Evolutionary conservation across 2,329 filamentous ascomycete species (phyloP), one percentile per base, ranked within the genome.

Genomic region (Fusarium pseudoanthophilum): DNA sequence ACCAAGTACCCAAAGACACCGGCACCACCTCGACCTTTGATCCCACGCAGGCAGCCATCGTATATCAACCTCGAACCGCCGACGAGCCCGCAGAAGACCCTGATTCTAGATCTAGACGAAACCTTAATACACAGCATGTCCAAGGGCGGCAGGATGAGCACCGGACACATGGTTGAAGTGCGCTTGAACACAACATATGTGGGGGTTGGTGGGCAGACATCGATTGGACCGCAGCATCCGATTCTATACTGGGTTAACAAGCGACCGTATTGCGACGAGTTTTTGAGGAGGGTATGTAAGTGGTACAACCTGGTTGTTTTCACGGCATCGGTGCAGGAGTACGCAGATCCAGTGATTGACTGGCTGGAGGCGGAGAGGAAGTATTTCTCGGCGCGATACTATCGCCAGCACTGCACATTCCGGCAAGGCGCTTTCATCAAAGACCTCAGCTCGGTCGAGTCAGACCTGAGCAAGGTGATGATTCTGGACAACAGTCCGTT

Each of bases 241-340:
- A 98, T 99, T 75, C 84, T 99, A 70, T 99, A 99, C 85, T 99
- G 98, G 86, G 96, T 99, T 58, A 96, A 99, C 85, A 98, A 99
- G 84, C 92, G 96, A 72, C 96, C 96, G 40, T 92, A 96, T 80
- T 99, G 96, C 82, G 96, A 99, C 82, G 95, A 98, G 77, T 99
- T 99, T 80, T 84, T 99, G 79, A 92, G 95, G 78, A 80, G 96
- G 87, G 91, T 98, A 52, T 95, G 92, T 86, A 97, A 97, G 85
- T 99, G 96, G 96, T 99, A 97, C 84, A 98, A 98, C 80, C 86
- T 99, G 21, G 94, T 99, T 58, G 88, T 98, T 52, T 99, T 99
- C 82, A 99, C 96, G 15, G 96, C 96, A 6, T 97, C 95, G 26
- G 96, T 99, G 42, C 96, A 99, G 82, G 96, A 99, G 82, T 99